Percentiles rank a stretch among this genome's conserved stretches.
Evolutionary conservation across 176 grass and related monocot species (phyloP).

Genomic region (Zoysia pacifica): DNA sequence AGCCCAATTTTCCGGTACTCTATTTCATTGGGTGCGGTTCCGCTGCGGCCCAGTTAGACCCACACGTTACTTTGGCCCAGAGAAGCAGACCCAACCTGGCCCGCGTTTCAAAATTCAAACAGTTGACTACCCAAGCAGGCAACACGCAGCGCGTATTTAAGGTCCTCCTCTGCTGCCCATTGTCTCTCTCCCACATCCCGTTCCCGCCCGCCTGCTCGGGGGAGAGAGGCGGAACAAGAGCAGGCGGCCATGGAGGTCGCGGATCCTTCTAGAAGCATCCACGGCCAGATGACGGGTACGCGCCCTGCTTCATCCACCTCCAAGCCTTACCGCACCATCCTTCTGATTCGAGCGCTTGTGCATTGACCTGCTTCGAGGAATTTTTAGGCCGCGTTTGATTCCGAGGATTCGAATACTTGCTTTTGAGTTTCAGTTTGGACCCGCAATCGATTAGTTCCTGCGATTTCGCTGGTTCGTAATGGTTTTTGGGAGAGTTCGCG

Average conservation of each 20-base stretch:
- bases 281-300: conserved; percentile 1
- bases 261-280: conserved; percentile 13
- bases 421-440: neutral
- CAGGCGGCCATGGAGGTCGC: neutral
- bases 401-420: neutral
- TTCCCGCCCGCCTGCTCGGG: neutral
- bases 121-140: neutral
- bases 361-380: neutral
- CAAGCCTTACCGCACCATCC: neutral
- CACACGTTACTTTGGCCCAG: neutral
- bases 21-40: neutral
- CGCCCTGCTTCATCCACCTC: neutral
- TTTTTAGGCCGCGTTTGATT: neutral
- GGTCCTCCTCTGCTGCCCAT: neutral
- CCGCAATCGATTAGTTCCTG: conserved; percentile 5
- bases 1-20: no score
- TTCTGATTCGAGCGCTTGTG: conserved; percentile 6
- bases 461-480: neutral
- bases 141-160: neutral
- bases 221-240: neutral
- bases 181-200: neutral
- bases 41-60: neutral
- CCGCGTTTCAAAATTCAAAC: conserved; percentile 34
- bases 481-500: neutral
- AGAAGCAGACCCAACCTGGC: neutral